Evolutionary conservation across 2,329 filamentous ascomycete species (phyloP), one percentile per base, ranked within the genome.

Genomic region (Ophiostoma sp.): DNA sequence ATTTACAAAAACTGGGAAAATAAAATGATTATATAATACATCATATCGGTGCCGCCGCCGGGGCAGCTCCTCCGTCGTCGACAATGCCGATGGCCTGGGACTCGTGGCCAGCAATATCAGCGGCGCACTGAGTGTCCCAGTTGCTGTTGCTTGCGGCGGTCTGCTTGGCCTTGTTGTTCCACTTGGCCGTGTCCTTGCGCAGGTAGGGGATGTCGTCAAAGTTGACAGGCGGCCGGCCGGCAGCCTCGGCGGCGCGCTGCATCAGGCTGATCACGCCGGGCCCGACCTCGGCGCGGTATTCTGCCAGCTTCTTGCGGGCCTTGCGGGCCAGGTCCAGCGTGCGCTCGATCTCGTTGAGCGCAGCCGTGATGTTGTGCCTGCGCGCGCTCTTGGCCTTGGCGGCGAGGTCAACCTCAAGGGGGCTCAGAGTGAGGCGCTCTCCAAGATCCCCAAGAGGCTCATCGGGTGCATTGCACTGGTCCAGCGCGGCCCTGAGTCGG

Each of bases 231-330:
- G 44, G 52, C 36, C 69, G 44, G 8, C 74, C 74, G 1, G 76
- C 76, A 52, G 77, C 76, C 15, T 74, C 65, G 13, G 76, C 77
- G 7, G 77, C 77, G 66, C 73, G 71, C 70, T 71, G 73, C 78
- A 79, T 78, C 20, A 79, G 77, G 17, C 70, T 54, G 3, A 79
- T 35, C 1, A 75, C 73, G 48, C 73, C 73, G 11, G 23, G 36
- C 62, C 76, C 74, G 20, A 80, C 57, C 35, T 64, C 33, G 48
- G 64, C 69, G 8, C 72, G 74, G 68, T 77, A 74, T 0, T 44
- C 39, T 4, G 66, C 65, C 23, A 78, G 68, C 33, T 57, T 36
- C 68, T 70, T 39, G 41, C 77, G 73, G 8, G 72, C 74, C 6
- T 69, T 64, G 1, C 73, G 72, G 0, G 74, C 72, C 69, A 67